These are phyloP conservation scores for Morella rubra DNA, from an alignment of 306 rosid genomes.

Conservation along the genomic window DNA sequence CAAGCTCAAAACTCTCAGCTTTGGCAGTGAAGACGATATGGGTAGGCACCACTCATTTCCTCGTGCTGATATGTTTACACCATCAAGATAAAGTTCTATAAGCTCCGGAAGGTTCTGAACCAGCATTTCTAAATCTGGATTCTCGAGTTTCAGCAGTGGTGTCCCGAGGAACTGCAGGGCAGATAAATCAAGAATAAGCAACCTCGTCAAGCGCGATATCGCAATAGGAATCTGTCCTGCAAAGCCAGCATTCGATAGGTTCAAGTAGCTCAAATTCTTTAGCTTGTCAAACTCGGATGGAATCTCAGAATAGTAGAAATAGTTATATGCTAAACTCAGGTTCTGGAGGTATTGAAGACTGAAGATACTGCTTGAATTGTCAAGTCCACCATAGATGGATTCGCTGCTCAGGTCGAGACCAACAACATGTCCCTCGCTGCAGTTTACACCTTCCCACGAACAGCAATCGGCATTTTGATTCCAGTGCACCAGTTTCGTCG, in stretches of 20 bases:
- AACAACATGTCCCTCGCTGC: constrained; percentile 30
- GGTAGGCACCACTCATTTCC: background rate
- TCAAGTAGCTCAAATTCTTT: constrained; percentile 27
- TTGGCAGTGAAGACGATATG: constrained; percentile 6
- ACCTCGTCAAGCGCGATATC: constrained; percentile 42
- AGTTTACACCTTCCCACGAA: constrained; percentile 19
- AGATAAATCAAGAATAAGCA: constrained; percentile 45
- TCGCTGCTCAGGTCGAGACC: constrained; percentile 32
- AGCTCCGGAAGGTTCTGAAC: constrained; percentile 2
- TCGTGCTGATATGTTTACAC: background rate
- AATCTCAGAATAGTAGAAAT: constrained; percentile 5
- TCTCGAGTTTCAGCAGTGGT: background rate
- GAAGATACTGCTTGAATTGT: constrained; percentile 31
- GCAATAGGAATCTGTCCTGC: constrained; percentile 39
- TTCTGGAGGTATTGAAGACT: constrained; percentile 28
- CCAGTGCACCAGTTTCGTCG: constrained; percentile 43
- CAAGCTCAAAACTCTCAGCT: constrained; percentile 8
- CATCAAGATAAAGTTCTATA: constrained; percentile 3
- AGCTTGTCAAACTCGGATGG: constrained; percentile 40
- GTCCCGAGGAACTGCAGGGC: background rate
- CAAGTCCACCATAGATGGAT: constrained; percentile 26
- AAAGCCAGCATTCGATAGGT: constrained; percentile 40
- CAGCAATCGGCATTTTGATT: constrained; percentile 14
- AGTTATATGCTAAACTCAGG: constrained; percentile 33
- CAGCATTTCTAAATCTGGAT: background rate